Base-by-base conservation (phyloP, 805 yeast genomes). In the Metschnikowia kunwiensis region DNA sequence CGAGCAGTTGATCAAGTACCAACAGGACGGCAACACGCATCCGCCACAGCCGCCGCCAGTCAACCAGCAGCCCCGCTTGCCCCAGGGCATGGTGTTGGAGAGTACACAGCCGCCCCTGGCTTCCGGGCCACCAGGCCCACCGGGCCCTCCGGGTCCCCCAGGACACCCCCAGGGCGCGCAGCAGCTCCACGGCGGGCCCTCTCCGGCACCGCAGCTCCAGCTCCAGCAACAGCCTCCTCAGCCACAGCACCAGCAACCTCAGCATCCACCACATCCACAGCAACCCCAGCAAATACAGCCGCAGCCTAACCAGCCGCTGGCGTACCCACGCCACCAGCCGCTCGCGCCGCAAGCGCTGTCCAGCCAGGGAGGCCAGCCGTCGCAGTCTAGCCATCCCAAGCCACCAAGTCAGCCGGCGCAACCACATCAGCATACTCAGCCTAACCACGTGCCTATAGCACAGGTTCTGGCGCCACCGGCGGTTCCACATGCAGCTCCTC, bases 1-100 rank as follows among this genome's bases (percentile, higher is more conserved):
- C 50, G 93, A 88, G 47, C 95, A 88, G 51, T 71, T 93, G 55
- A 77, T 80, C 36, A 78, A 79, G 55, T 78, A 78, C 60, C 82
- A 80, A 62, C 77, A 78, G 50, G 82, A 79, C 47, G 84, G 85
- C 35, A 78, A 80, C 43, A 72, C 74, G 21, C 75, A 77, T 38
- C 74, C 78, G 15, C 78, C 78, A 4, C 79, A 78, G 32, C 83
- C 84, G 8, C 84, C 84, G n/a, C 82, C 87, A 50, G 67, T 64
- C 13, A 68, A 74, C 47, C 76, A 78, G 58, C 81, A 82, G 60
- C 76, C 80, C 45, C 65, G 76, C 55, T 60, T 77, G 55, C 82
- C 82, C 22, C 79, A 72, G 41, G 78, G 78, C 5, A 77, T 80
- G 72, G 75, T 80, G n/a, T 78, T 81, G 55, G 72, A 67, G 47